Evolutionary conservation across 106 monocot genomes (phyloP), one percentile per base, ranked within the genome.

Genomic region (Platanthera zijinensis): DNA sequence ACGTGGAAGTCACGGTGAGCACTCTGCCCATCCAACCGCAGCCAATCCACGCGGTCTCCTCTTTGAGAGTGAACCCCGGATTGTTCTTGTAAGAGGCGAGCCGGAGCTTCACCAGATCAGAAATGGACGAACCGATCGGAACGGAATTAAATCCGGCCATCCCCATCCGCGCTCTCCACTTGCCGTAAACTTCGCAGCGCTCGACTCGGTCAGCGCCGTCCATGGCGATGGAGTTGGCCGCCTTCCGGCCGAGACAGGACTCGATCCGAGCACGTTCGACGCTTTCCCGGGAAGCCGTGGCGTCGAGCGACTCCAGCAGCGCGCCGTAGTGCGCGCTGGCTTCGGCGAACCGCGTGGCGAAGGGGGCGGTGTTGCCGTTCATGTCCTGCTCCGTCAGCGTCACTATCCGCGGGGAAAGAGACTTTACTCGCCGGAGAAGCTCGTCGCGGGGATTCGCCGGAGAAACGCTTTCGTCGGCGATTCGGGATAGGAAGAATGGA

Each of bases 401-500:
- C 21, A 90, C 93, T 12, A 88, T 77, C 1, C 54, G 78, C 45
- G 93, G 90, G 15, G 75, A 48, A 14, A 93, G 82, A 3, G 80
- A 63, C 50, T 74, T 82, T 47, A 90, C 93, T 10, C 82, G 82
- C 51, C 93, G 87, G 39, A 93, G 86, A 17, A 90, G 80, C 78
- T 93, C 87, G 80, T 93, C 93, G 10, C 93, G 90, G 1, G 93
- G 93, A 79, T 93, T 93, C 56, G 82, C 82, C 39, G 90, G 87
- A 6, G 93, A 81, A n/a, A 93, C 93, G 86, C 90, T 90, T 80
- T 93, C 93, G 76, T 93, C 93, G 10, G 93, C 81, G n/a, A 93
- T 62, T 21, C 84, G 76, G n/a, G 85, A 84, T 19, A 93, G 88
- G 30, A 80, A 57, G 79, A 86, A 93, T 12, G 90, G 78, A 32